Evolutionary conservation across 306 rosid genomes (phyloP).

Genomic region (Castanea mollissima): DNA sequence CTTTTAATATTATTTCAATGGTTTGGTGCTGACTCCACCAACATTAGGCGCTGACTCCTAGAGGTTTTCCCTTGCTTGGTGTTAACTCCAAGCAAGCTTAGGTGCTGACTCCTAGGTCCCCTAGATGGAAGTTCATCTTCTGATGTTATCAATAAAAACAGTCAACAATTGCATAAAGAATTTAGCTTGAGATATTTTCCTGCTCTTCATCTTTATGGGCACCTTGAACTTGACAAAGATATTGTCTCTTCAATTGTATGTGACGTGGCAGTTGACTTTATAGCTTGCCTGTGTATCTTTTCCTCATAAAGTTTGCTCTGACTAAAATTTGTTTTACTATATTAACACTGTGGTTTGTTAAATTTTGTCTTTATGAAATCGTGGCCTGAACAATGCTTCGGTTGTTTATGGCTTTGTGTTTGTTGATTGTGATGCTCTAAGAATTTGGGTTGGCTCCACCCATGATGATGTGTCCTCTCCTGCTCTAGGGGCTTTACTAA

Average conservation of each 20-base stretch:
- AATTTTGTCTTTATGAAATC: constrained; percentile 41
- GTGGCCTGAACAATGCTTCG: constrained; percentile 54
- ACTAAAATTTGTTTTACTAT: background rate
- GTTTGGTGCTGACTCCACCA: too few species aligned
- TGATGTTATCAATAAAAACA: background rate
- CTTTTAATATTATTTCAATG: too few species aligned
- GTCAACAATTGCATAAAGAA: background rate
- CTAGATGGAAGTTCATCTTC: background rate
- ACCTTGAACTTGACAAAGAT: background rate
- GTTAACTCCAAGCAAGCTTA: too few species aligned
- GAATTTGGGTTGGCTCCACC: constrained; percentile 81
- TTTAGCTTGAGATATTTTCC: background rate
- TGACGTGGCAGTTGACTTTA: background rate
- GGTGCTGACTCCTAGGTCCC: too few species aligned
- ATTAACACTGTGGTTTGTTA: constrained; percentile 12
- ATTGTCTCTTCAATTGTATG: background rate
- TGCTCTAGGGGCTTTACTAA: constrained; percentile 81
- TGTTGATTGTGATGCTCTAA: constrained; percentile 89
- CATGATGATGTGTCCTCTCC: constrained; percentile 81
- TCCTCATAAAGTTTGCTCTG: constrained; percentile 3
- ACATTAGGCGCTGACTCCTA: too few species aligned
- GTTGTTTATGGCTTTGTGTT: constrained; percentile 80
- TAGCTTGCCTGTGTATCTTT: background rate
- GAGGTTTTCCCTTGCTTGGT: too few species aligned
- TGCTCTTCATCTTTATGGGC: background rate